Conservation (phyloP, 2,329 filamentous ascomycete genomes). For the Colletotrichum scovillei region DNA sequence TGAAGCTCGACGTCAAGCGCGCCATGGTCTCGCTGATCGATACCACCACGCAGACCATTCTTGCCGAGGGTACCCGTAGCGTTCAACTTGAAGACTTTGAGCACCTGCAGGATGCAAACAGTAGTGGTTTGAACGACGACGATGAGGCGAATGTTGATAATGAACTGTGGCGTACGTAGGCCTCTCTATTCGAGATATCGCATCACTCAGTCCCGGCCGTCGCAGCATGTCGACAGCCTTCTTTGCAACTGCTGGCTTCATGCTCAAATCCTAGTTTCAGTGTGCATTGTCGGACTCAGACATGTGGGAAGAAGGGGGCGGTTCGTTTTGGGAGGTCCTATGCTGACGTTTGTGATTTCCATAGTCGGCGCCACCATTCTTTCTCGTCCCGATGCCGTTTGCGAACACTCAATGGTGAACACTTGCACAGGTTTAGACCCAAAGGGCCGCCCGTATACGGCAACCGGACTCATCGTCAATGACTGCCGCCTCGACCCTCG, state of each 20-base stretch:
- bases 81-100: constrained; percentile 51
- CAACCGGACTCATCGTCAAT: constrained; percentile 43
- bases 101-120: neutral
- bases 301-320: neutral
- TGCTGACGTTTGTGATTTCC: constrained; percentile 15
- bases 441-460: constrained; percentile 41
- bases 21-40: constrained; percentile 63
- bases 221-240: neutral
- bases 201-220: neutral
- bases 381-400: constrained; percentile 47
- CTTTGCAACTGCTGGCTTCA: neutral
- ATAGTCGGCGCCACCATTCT: constrained; percentile 40
- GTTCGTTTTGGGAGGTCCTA: neutral
- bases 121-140: constrained; percentile 2
- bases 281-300: neutral
- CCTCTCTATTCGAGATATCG: constrained; percentile 10
- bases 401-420: constrained; percentile 42
- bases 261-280: neutral
- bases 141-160: constrained; percentile 30
- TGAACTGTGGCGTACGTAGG: constrained; percentile 49
- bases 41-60: constrained; percentile 57
- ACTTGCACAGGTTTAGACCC: constrained; percentile 41
- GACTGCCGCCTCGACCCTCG: constrained; percentile 47
- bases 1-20: constrained; percentile 59
- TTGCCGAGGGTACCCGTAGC: constrained; percentile 62